These are phyloP conservation scores for Coniochaeta sp. DNA, from an alignment of 2,329 filamentous ascomycete species.

Conservation along the genomic window DNA sequence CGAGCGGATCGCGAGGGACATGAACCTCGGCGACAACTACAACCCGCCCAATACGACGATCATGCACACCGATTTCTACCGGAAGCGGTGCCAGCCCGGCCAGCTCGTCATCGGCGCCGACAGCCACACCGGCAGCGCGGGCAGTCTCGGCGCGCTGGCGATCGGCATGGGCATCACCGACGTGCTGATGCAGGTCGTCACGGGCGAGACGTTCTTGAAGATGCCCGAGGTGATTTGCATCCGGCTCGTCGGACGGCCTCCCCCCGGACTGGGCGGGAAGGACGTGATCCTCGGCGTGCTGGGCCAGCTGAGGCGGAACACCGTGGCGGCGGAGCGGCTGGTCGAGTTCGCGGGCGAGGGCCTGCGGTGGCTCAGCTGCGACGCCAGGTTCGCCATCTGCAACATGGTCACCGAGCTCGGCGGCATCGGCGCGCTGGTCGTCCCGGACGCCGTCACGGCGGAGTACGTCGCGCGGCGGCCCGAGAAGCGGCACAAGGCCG, in stretches of 20 bases:
- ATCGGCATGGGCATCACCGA: constrained; percentile 31
- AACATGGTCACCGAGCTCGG: constrained; percentile 20
- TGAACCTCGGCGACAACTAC: constrained; percentile 28
- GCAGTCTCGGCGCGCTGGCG: constrained; percentile 24
- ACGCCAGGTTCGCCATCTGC: constrained; percentile 29
- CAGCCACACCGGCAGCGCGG: constrained; percentile 29
- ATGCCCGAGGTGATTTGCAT: constrained; percentile 28
- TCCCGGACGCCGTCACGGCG: background rate
- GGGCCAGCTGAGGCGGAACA: constrained; percentile 28
- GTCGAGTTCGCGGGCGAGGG: constrained; percentile 30
- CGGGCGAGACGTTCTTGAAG: constrained; percentile 31
- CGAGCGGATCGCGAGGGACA: constrained; percentile 28
- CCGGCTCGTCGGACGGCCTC: constrained; percentile 21
- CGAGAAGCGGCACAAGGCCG: constrained; percentile 19
- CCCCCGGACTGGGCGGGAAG: constrained; percentile 27
- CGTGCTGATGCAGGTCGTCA: constrained; percentile 27
- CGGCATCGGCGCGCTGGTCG: background rate
- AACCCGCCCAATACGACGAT: constrained; percentile 18
- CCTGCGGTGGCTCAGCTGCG: constrained; percentile 21
- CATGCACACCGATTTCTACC: constrained; percentile 31
- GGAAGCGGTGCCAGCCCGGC: constrained; percentile 28
- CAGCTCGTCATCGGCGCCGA: constrained; percentile 30
- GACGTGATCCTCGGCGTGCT: constrained; percentile 30
- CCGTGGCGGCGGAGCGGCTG: constrained; percentile 27
- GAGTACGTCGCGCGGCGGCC: background rate